These are phyloP conservation scores for Zalerion maritima DNA, from an alignment of 495 filamentous ascomycete species.

Conservation along the genomic window DNA sequence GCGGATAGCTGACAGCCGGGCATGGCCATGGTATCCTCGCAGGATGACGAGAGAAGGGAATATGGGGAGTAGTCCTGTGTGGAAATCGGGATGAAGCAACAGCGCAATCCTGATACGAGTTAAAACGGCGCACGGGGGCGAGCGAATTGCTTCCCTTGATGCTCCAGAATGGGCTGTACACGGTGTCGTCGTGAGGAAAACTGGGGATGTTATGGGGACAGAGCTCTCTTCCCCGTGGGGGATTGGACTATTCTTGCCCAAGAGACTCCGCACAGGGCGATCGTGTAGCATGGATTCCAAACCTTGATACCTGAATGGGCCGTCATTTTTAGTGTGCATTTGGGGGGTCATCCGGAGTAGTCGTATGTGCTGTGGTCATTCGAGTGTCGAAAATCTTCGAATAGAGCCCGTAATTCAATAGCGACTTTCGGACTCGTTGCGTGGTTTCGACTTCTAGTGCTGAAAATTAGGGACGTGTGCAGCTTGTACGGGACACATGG, in stretches of 20 bases:
- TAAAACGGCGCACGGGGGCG: slow-evolving; percentile 1
- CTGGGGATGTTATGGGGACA: neutral
- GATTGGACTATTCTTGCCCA: neutral
- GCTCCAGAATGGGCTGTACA: slow-evolving; percentile 2
- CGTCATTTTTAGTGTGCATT: slow-evolving; percentile 1
- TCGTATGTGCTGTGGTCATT: slow-evolving; percentile 1
- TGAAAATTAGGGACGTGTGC: slow-evolving; percentile 6
- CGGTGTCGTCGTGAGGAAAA: slow-evolving; percentile 3
- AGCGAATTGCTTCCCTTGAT: too few species aligned
- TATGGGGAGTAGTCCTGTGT: too few species aligned
- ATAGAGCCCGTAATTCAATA: slow-evolving; percentile 14
- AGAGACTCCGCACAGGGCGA: neutral
- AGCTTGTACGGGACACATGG: slow-evolving; percentile 7
- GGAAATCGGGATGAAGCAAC: too few species aligned
- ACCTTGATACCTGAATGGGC: slow-evolving; percentile 1
- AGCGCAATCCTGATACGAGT: neutral
- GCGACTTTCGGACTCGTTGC: too few species aligned
- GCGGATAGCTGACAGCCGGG: too few species aligned
- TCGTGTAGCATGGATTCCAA: slow-evolving; percentile 2
- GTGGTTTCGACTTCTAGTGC: neutral
- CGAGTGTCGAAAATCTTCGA: slow-evolving; percentile 10
- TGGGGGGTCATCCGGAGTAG: neutral
- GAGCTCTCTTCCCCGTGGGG: slow-evolving; percentile 1
- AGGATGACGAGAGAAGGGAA: too few species aligned
- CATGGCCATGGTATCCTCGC: too few species aligned